Conservation (phyloP, 2,329 filamentous ascomycete genomes). For the Colletotrichum sp. region DNA sequence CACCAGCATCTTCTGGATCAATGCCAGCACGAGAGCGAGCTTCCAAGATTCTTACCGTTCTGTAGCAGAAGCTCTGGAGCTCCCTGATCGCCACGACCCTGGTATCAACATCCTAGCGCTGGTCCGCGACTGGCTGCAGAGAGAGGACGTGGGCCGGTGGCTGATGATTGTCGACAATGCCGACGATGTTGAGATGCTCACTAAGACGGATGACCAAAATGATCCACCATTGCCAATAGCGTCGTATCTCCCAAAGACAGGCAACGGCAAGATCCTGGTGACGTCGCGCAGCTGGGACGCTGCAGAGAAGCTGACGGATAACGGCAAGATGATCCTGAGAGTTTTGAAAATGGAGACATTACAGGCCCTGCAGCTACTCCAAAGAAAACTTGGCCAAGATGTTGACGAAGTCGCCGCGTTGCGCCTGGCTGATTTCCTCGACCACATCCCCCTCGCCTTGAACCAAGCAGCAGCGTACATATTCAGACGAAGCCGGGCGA, state of each 20-base stretch:
- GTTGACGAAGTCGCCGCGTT: not conserved
- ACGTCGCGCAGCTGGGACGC: constrained; percentile 22
- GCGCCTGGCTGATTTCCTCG: constrained; percentile 26
- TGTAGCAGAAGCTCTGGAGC: constrained; percentile 5
- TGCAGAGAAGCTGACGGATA: constrained; percentile 18
- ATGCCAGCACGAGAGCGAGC: not conserved
- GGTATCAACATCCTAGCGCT: constrained; percentile 12
- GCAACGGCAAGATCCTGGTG: constrained; percentile 18
- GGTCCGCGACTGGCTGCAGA: constrained; percentile 22
- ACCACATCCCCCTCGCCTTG: constrained; percentile 37
- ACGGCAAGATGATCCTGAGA: not conserved
- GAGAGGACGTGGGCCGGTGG: constrained; percentile 19
- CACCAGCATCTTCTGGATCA: constrained; percentile 22
- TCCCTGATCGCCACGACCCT: constrained; percentile 15
- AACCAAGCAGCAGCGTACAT: constrained; percentile 27
- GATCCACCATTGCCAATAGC: not conserved
- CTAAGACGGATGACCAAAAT: not conserved
- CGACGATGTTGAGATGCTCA: not conserved
- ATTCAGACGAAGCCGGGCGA: constrained; percentile 10
- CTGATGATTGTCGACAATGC: constrained; percentile 27
- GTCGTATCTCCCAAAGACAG: constrained; percentile 21
- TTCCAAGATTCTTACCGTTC: constrained; percentile 20
- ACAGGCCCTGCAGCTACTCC: constrained; percentile 31
- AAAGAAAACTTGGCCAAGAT: constrained; percentile 19
- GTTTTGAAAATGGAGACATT: constrained; percentile 27